Evolutionary conservation across 2,329 filamentous ascomycete species (phyloP).

Genomic region (Pseudogymnoascus sp.): DNA sequence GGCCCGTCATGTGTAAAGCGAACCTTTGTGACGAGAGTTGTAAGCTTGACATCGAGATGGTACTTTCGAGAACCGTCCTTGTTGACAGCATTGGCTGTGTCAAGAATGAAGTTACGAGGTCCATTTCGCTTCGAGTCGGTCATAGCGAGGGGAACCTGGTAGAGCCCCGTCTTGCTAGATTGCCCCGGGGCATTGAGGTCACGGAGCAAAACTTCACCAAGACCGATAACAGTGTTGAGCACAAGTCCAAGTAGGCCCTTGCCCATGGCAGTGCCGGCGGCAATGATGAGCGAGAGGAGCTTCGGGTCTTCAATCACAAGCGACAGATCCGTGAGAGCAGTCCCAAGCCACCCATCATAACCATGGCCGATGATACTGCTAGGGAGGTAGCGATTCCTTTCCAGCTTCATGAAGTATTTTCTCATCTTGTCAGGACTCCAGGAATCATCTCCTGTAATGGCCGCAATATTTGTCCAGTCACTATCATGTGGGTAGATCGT

Average conservation of each 20-base stretch:
- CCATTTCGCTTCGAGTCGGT: conserved; percentile 17
- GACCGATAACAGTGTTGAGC: conserved; percentile 12
- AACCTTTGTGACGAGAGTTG: conserved; percentile 33
- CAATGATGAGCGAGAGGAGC: conserved; percentile 15
- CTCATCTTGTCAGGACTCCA: conserved; percentile 15
- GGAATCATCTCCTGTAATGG: conserved; percentile 16
- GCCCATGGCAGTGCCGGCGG: conserved; percentile 17
- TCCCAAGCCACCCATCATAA: conserved; percentile 23
- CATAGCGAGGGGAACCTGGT: conserved; percentile 21
- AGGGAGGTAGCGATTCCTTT: conserved; percentile 15
- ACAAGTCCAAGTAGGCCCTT: conserved; percentile 10
- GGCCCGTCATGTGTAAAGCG: conserved; percentile 29
- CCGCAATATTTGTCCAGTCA: conserved; percentile 17
- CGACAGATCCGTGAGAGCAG: conserved; percentile 9
- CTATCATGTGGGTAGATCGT: conserved; percentile 15
- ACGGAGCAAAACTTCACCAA: conserved; percentile 14
- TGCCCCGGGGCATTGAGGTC: conserved; percentile 20
- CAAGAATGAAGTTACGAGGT: conserved; percentile 23
- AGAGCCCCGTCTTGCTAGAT: conserved; percentile 17
- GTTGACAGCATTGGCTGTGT: conserved; percentile 18
- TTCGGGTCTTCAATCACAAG: conserved; percentile 18
- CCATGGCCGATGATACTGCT: conserved; percentile 15
- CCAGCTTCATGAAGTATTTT: conserved; percentile 13
- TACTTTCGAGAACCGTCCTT: conserved; percentile 19
- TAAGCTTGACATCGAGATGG: conserved; percentile 18